phyloP scores from a whole-genome alignment of 2,329 filamentous ascomycete species.

The Pseudocercospora vitis region DNA sequence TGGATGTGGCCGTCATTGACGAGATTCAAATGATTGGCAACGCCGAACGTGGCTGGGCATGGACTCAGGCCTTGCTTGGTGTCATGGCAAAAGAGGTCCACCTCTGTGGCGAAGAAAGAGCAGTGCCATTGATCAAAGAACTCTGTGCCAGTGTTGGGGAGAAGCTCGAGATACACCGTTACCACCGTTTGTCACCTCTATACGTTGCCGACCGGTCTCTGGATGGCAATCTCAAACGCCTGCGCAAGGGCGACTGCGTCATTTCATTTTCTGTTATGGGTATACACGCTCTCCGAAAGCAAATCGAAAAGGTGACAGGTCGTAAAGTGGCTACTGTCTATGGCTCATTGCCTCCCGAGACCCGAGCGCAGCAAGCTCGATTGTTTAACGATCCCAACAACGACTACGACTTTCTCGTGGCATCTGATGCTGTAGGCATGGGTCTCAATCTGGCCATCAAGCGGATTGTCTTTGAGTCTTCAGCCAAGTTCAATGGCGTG shows the following conservation, averaged over 20 bases:
- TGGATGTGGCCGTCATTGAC: conserved; percentile 93
- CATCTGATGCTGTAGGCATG: conserved; percentile 97
- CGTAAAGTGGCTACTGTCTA: conserved; percentile 89
- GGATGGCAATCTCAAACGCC: conserved; percentile 60
- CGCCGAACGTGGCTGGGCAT: conserved; percentile 79
- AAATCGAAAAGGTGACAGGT: conserved; percentile 74
- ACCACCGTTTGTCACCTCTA: conserved; percentile 79
- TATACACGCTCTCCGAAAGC: conserved; percentile 75
- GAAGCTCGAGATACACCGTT: conserved; percentile 75
- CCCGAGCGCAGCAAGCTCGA: conserved; percentile 82
- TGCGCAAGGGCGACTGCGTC: conserved; percentile 87
- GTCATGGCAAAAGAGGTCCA: conserved; percentile 86
- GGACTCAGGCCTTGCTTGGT: conserved; percentile 88
- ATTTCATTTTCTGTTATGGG: conserved; percentile 81
- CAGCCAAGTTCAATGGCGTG: conserved; percentile 68
- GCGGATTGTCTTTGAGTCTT: conserved; percentile 81
- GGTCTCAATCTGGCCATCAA: conserved; percentile 88
- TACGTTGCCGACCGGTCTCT: conserved; percentile 65
- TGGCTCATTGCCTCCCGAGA: conserved; percentile 86
- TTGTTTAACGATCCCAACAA: conserved; percentile 95
- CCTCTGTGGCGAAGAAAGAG: conserved; percentile 85
- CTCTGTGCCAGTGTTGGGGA: conserved; percentile 80
- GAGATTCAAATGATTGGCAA: conserved; percentile 98
- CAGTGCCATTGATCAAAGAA: conserved; percentile 73
- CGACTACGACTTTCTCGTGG: conserved; percentile 91